These are phyloP conservation scores for Blastobotrys apis DNA, from an alignment of 1,139 yeast genomes.

Conservation along the genomic window DNA sequence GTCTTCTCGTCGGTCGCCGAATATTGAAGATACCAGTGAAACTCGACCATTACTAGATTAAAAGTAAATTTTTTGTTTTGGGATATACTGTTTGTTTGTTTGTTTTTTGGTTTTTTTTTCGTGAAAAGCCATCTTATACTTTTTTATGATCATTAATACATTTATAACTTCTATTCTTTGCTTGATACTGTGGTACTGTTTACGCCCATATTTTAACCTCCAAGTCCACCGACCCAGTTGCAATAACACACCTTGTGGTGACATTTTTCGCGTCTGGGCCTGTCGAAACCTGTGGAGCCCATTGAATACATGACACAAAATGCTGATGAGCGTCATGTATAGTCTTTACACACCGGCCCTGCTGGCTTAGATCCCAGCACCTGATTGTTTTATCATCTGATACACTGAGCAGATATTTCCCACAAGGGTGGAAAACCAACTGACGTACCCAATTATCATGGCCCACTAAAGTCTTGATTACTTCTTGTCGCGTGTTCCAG, in stretches of 20 bases:
- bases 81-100: not conserved
- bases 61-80: not conserved
- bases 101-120: not conserved
- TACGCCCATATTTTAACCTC: slow-evolving; percentile 75
- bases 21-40: slow-evolving; percentile 1
- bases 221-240: slow-evolving; percentile 80
- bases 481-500: slow-evolving; percentile 72
- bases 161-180: not conserved
- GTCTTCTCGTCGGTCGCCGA: not conserved
- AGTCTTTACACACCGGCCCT: slow-evolving; percentile 49
- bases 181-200: not conserved
- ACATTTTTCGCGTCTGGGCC: slow-evolving; percentile 12
- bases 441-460: slow-evolving; percentile 88
- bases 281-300: slow-evolving; percentile 44
- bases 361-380: slow-evolving; percentile 71
- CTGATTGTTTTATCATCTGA: slow-evolving; percentile 76
- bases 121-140: not conserved
- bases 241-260: slow-evolving; percentile 42
- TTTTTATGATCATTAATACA: not conserved
- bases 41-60: slow-evolving; percentile 9
- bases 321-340: slow-evolving; percentile 63
- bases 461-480: slow-evolving; percentile 55
- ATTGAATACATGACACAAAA: slow-evolving; percentile 60
- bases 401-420: slow-evolving; percentile 63
- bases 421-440: slow-evolving; percentile 68